Base-by-base conservation (phyloP, 371 early-diverging fungal genomes). In the Mucor plumbeus region DNA sequence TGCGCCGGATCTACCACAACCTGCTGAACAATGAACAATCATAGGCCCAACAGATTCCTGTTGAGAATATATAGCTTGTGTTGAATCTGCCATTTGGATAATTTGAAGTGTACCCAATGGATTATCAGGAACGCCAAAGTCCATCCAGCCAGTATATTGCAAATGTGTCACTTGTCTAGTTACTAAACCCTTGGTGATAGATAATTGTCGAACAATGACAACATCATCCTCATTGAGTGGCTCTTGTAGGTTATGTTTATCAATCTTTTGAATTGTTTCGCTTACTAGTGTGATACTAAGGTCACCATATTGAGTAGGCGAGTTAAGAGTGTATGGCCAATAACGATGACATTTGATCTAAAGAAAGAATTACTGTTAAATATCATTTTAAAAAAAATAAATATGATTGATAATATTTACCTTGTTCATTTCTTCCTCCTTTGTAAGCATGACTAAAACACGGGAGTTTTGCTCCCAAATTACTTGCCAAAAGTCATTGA, bases 1-100 rank as follows among this genome's bases (percentile, higher is more conserved):
- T 0, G 95, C 93, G 3, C 99, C 99, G 0, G 99, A 95, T 58
- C 99, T 86, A 8, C 99, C 99, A 63, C 97, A 95, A 0, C 99
- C 99, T n/a, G 99, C 99, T 31, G 92, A 90, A 72, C 99, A 99
- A 70, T 99, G 99, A 0, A 99, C 94, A 41, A 97, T 75, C 87
- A 92, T 88, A 0, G 94, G 94, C 4, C 93, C 92, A 8, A 68
- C 70, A 14, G 36, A 14, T 5, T 13, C 33, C 0, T 15, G 10
- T 31, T 44, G n/a, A 6, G 36, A 1, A 40, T 57, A 68, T 11
- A 8, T n/a, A 5, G 56, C 47, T 44, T 87, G 88, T 19, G 83
- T 71, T 19, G 78, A 68, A 61, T 90, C 85, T 10, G 91, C 86
- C 36, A 88, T 70, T 62, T 91, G 79, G 19, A 92, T 76, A 17